Percentiles rank a stretch among this genome's conserved stretches.
Evolutionary conservation across 2,329 filamentous ascomycete genomes (phyloP).

Genomic region (Aspergillus jensenii): DNA sequence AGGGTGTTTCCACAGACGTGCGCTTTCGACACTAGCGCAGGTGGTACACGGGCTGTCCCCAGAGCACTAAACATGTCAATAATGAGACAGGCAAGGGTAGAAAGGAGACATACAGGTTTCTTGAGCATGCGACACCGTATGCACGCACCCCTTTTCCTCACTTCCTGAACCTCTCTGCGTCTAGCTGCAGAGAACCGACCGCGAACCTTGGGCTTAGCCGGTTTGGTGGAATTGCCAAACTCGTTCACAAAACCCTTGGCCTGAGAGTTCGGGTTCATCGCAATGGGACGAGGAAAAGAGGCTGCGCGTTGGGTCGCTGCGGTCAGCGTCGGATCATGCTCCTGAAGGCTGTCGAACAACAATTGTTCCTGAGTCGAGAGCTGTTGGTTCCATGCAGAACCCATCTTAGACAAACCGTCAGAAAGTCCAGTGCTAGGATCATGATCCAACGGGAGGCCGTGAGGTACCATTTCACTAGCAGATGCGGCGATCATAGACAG

Average conservation of each 20-base stretch:
- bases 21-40: conserved; percentile 60
- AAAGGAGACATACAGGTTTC: conserved; percentile 48
- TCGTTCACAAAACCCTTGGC: conserved; percentile 42
- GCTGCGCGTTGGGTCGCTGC: conserved; percentile 41
- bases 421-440: conserved; percentile 25
- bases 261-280: conserved; percentile 43
- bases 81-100: no score
- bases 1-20: conserved; percentile 60
- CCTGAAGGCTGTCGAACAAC: conserved; percentile 40
- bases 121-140: conserved; percentile 65
- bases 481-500: conserved; percentile 48
- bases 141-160: conserved; percentile 61
- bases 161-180: conserved; percentile 59
- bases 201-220: conserved; percentile 50
- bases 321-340: conserved; percentile 40
- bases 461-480: conserved; percentile 47
- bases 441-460: conserved; percentile 36
- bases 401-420: conserved; percentile 32
- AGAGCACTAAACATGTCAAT: conserved; percentile 47
- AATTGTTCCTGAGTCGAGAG: conserved; percentile 41
- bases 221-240: conserved; percentile 41
- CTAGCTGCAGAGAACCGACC: conserved; percentile 57
- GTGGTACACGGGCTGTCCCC: conserved; percentile 60
- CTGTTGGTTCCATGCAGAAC: conserved; percentile 34
- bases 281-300: conserved; percentile 43